phyloP scores from a whole-genome alignment of 257 asterid species.

The Solanum chaucha region DNA sequence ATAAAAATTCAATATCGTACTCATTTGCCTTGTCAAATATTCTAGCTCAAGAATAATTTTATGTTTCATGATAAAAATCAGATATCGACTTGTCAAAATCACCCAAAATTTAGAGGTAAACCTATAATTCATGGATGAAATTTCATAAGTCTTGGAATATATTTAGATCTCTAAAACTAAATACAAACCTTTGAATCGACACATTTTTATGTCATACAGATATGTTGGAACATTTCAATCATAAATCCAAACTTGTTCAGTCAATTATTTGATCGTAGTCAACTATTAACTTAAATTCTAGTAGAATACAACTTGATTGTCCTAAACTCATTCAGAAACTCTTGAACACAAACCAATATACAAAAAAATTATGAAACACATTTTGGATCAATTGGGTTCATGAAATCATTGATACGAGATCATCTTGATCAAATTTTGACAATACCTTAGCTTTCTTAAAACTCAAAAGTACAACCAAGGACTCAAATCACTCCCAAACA shows the following conservation, averaged over 20 bases:
- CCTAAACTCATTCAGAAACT: not conserved
- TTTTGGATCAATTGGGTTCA: not conserved
- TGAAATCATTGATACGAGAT: not conserved
- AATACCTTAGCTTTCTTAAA: not conserved
- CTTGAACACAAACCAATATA: not conserved
- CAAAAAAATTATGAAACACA: not conserved
- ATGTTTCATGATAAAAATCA: not conserved
- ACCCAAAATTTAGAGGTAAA: not conserved
- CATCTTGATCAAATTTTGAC: not conserved
- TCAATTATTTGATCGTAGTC: not conserved
- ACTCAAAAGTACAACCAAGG: too few relatives aligned
- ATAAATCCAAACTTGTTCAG: not conserved
- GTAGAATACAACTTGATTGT: not conserved
- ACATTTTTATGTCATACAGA: too few relatives aligned
- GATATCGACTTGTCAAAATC: not conserved
- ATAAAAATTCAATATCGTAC: not conserved
- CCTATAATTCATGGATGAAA: not conserved
- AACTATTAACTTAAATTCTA: not conserved
- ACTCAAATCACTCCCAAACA: too few relatives aligned
- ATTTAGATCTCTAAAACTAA: not conserved
- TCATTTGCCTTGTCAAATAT: not conserved
- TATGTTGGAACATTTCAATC: not conserved
- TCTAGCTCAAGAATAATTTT: not conserved
- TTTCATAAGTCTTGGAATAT: not conserved
- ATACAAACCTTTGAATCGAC: not conserved